Conservation (phyloP, 306 rosid genomes). For the Cyclanthera cordifolia region DNA sequence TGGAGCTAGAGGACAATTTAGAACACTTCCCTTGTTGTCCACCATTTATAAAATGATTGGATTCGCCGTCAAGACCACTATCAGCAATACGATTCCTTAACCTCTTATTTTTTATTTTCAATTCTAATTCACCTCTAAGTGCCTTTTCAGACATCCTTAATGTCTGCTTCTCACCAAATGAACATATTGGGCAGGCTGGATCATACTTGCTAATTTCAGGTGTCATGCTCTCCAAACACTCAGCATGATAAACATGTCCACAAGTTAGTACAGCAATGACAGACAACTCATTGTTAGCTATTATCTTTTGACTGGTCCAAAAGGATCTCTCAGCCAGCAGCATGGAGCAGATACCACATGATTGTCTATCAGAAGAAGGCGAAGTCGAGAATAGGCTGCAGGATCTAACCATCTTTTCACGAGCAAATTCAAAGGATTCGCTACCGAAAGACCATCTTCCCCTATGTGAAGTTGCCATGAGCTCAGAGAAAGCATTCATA, state of each 20-base stretch:
- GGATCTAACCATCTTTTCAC: constrained; percentile 49
- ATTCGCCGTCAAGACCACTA: constrained; percentile 44
- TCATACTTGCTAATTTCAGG: constrained; percentile 68
- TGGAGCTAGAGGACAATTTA: constrained; percentile 49
- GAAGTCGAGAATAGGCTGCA: constrained; percentile 42
- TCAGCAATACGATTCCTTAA: constrained; percentile 56
- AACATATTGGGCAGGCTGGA: constrained; percentile 81
- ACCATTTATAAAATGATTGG: constrained; percentile 36
- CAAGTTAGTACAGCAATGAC: constrained; percentile 72
- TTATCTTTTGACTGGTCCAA: constrained; percentile 38
- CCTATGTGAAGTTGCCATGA: constrained; percentile 49
- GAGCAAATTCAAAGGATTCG: constrained; percentile 54
- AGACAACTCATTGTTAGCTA: constrained; percentile 36
- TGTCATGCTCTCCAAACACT: constrained; percentile 76
- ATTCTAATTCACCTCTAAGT: constrained; percentile 61
- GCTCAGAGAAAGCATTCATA: constrained; percentile 67
- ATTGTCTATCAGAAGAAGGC: constrained; percentile 47
- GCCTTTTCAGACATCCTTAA: constrained; percentile 55
- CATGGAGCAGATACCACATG: constrained; percentile 41
- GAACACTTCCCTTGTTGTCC: constrained; percentile 43
- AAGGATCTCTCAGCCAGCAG: constrained; percentile 31
- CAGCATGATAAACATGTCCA: constrained; percentile 85
- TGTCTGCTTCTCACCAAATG: constrained; percentile 72
- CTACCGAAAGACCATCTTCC: constrained; percentile 83
- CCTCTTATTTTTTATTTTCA: constrained; percentile 52